These are phyloP conservation scores for Quercus ilex DNA, from an alignment of 306 rosid genomes.

Conservation along the genomic window DNA sequence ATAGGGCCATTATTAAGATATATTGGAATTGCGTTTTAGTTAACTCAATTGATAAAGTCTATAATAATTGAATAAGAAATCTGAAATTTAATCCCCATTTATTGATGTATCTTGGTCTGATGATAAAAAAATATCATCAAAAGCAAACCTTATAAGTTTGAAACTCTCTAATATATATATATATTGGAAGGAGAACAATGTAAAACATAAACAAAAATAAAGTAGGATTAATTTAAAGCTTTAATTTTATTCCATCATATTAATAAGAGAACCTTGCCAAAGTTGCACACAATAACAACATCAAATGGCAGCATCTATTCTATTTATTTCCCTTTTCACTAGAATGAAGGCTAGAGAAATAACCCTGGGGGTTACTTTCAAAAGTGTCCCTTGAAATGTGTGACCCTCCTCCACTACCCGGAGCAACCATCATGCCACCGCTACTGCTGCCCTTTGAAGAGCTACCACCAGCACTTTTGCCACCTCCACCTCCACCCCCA, in stretches of 20 bases:
- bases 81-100: rapidly evolving
- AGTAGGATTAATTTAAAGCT: too few relatives aligned
- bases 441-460: neutral
- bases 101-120: rapidly evolving
- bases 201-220: too few relatives aligned
- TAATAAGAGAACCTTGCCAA: neutral
- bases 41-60: too few relatives aligned
- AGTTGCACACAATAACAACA: neutral
- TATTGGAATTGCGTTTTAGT: rapidly evolving
- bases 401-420: neutral
- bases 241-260: too few relatives aligned
- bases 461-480: neutral
- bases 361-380: neutral
- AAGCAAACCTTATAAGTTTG: rapidly evolving
- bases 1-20: too few relatives aligned
- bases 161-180: too few relatives aligned
- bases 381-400: neutral
- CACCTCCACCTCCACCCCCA: neutral
- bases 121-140: rapidly evolving
- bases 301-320: neutral
- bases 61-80: too few relatives aligned
- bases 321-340: neutral
- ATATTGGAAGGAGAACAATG: too few relatives aligned
- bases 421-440: neutral
- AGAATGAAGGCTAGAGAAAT: neutral